Evolutionary conservation across 371 early-diverging fungal genomes (phyloP).

Genomic region (Lichtheimia corymbifera): DNA sequence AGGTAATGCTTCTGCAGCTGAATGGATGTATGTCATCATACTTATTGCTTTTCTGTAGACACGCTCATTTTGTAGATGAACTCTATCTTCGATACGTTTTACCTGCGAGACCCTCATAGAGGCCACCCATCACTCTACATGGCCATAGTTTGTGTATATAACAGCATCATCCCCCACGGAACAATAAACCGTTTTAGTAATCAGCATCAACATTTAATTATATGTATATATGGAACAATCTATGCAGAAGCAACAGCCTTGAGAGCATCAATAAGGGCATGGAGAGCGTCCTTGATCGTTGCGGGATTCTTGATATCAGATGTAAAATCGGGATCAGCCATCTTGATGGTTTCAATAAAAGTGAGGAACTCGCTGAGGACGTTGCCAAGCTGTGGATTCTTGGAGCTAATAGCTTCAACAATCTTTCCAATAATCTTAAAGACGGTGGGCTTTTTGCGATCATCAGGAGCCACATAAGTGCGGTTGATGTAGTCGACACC

Average conservation of each 20-base stretch:
- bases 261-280: not conserved
- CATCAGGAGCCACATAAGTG: not conserved
- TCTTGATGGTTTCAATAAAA: constrained; percentile 1
- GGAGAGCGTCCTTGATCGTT: not conserved
- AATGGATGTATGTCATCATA: not conserved
- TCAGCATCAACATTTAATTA: not conserved
- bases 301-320: too few species aligned
- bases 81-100: constrained; percentile 61
- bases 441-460: not conserved
- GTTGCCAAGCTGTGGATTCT: not conserved
- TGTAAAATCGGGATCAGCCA: not conserved
- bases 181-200: not conserved
- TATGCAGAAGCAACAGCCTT: not conserved
- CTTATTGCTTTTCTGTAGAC: constrained; percentile 31
- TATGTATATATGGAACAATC: not conserved
- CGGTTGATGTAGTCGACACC: not conserved
- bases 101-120: constrained; percentile 21
- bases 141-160: not conserved
- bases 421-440: not conserved
- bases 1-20: constrained; percentile 33
- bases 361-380: not conserved
- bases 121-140: not conserved
- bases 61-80: constrained; percentile 67
- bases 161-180: too few species aligned
- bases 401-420: not conserved